Conservation (phyloP, 2,329 filamentous ascomycete genomes). For the Penicillium sp. region DNA sequence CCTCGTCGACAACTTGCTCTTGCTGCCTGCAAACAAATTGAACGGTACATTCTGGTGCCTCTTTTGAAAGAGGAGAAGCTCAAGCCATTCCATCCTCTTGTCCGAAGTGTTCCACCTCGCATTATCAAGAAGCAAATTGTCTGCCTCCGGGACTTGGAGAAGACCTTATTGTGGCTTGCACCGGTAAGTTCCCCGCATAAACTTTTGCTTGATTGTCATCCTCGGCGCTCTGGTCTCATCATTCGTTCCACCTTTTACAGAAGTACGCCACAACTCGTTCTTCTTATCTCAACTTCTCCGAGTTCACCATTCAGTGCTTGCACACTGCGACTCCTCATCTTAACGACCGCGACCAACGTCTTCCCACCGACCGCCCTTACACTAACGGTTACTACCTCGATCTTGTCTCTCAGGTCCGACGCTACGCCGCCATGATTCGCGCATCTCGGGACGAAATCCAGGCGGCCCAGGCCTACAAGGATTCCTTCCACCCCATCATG, state of each 20-base stretch:
- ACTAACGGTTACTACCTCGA: constrained; percentile 96
- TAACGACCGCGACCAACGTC: constrained; percentile 77
- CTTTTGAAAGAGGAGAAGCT: constrained; percentile 67
- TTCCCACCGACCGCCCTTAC: constrained; percentile 81
- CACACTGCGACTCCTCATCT: constrained; percentile 83
- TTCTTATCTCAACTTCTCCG: constrained; percentile 81
- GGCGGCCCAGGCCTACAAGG: constrained; percentile 47
- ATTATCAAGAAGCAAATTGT: constrained; percentile 81
- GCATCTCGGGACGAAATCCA: constrained; percentile 63
- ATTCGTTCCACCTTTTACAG: constrained; percentile 52
- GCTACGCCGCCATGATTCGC: constrained; percentile 80
- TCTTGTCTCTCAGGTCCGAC: constrained; percentile 84
- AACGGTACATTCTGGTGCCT: constrained; percentile 70
- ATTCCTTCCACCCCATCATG: constrained; percentile 39
- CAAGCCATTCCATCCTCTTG: constrained; percentile 73
- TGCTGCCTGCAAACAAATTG: constrained; percentile 69
- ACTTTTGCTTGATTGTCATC: not conserved
- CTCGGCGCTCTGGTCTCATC: not conserved
- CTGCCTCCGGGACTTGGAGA: constrained; percentile 88
- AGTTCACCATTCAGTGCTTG: constrained; percentile 82
- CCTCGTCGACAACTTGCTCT: constrained; percentile 59
- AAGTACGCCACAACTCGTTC: constrained; percentile 62
- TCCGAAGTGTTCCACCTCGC: constrained; percentile 69
- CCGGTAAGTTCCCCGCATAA: constrained; percentile 74
- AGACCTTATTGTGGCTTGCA: constrained; percentile 83